Evolutionary conservation across 257 asterid species (phyloP), one percentile per base, ranked within the genome.

Genomic region (Echium plantagineum): DNA sequence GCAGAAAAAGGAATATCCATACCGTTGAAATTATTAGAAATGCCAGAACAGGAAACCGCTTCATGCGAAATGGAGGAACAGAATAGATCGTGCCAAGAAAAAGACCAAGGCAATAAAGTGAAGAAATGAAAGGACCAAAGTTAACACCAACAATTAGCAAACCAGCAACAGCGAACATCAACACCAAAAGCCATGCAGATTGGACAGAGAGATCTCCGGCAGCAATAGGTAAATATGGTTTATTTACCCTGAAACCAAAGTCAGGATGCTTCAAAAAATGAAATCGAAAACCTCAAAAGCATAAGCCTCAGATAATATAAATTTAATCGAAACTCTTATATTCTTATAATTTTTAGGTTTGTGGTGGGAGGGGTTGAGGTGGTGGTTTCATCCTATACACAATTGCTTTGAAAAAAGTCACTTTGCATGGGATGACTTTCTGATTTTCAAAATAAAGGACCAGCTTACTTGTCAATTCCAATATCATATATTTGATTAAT

Each of bases 181-280:
- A 58, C 79, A 93, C 97, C 78, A 93, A 82, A 55, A 84, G 55
- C 99, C 99, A 89, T 54, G 97, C 96, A 42, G 96, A 77, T 63
- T 63, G 74, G 72, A 80, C 94, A 47, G 99, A 84, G 72, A 93
- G 96, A 68, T 89, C 97, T 70, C 97, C 99, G 0, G 97, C 95
- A 62, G 99, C 99, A 75, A 93, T 93, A 63, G 99, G 99, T 75
- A 93, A 80, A 78, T 86, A 93, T 8, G 99, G 99, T 66, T 93
- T 93, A 83, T 93, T 93, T 64, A 93, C 97, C 89, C 99, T 91
- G 87, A 72, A 75, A 74, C 26, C 62, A 20, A 58, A 66, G 52
- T 68, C 52, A 13, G 52, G 58, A 30, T 48, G 20, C 38, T 51
- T 53, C n/a, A 71, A 64, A 2, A 24, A 26, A 10, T 20, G 52